These are phyloP conservation scores for Geotrichum histeridarum DNA, from an alignment of 1,139 yeast species.

Conservation along the genomic window DNA sequence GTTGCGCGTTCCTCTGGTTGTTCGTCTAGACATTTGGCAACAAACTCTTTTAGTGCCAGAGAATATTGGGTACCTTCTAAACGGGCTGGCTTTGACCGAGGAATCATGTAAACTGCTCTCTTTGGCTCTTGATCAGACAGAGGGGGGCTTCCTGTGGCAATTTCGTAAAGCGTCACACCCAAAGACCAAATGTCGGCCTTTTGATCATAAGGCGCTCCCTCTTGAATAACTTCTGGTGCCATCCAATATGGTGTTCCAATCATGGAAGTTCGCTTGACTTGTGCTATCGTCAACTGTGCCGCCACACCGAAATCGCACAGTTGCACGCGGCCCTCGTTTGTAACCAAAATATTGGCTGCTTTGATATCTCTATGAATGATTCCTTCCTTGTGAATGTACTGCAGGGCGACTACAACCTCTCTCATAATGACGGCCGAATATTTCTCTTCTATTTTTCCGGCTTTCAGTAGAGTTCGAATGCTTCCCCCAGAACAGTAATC, in stretches of 20 bases:
- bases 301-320: conserved; percentile 98
- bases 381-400: conserved; percentile 79
- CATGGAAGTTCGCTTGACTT: conserved; percentile 81
- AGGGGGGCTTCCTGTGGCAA: conserved; percentile 97
- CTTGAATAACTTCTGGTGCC: conserved; percentile 98
- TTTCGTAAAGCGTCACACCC: conserved; percentile 90
- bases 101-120: conserved; percentile 90
- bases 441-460: conserved; percentile 83
- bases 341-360: conserved; percentile 88
- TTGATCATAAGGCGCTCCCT: conserved; percentile 78
- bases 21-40: conserved; percentile 90
- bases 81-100: conserved; percentile 90
- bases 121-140: conserved; percentile 92
- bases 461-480: conserved; percentile 74
- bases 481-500: conserved; percentile 98
- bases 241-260: conserved; percentile 99
- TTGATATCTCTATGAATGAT: conserved; percentile 94
- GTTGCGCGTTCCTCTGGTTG: conserved; percentile 81
- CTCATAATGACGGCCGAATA: conserved; percentile 77
- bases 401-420: conserved; percentile 72
- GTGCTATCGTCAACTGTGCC: conserved; percentile 78
- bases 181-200: conserved; percentile 92
- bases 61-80: conserved; percentile 87
- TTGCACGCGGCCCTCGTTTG: conserved; percentile 84
- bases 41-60: conserved; percentile 70